Percentiles rank a stretch among this genome's conserved stretches.
phyloP scores from a whole-genome alignment of 176 grass and related monocot genomes.

The Oropetium thomaeum region DNA sequence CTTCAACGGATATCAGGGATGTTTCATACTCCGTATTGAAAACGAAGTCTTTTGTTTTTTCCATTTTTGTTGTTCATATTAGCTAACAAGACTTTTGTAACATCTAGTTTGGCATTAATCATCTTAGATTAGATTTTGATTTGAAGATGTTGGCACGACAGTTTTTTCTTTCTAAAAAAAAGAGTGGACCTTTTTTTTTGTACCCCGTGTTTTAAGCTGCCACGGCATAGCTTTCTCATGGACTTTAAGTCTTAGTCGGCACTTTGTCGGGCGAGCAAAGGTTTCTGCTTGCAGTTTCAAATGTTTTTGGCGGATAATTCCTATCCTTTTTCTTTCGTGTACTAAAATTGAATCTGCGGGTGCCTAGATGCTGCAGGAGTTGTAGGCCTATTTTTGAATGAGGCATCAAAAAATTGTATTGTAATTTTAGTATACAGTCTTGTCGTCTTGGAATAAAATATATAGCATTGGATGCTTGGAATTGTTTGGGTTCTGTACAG shows the following conservation, averaged over 20 bases:
- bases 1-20: not conserved
- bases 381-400: slow-evolving; percentile 21
- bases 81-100: not conserved
- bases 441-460: not conserved
- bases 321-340: slow-evolving; percentile 14
- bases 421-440: slow-evolving; percentile 6
- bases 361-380: slow-evolving; percentile 18
- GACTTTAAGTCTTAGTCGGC: slow-evolving; percentile 43
- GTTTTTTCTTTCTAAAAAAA: slow-evolving; percentile 16
- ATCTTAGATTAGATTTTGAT: not conserved
- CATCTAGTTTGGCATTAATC: slow-evolving; percentile 23
- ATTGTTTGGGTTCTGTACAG: slow-evolving; percentile 17
- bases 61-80: not conserved
- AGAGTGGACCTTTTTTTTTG: slow-evolving; percentile 1
- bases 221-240: slow-evolving; percentile 34
- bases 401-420: not conserved
- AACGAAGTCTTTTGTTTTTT: not conserved
- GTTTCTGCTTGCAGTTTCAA: slow-evolving; percentile 47
- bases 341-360: slow-evolving; percentile 34
- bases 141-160: not conserved
- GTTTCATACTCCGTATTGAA: slow-evolving; percentile 13
- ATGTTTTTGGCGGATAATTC: slow-evolving; percentile 31
- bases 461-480: not conserved
- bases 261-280: slow-evolving; percentile 42
- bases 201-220: slow-evolving; percentile 32